A percentile compares a stretch with the other conserved stretches of the same genome.
phyloP scores from a whole-genome alignment of 2,329 filamentous ascomycete species.

The Colletotrichum ledebouriae region DNA sequence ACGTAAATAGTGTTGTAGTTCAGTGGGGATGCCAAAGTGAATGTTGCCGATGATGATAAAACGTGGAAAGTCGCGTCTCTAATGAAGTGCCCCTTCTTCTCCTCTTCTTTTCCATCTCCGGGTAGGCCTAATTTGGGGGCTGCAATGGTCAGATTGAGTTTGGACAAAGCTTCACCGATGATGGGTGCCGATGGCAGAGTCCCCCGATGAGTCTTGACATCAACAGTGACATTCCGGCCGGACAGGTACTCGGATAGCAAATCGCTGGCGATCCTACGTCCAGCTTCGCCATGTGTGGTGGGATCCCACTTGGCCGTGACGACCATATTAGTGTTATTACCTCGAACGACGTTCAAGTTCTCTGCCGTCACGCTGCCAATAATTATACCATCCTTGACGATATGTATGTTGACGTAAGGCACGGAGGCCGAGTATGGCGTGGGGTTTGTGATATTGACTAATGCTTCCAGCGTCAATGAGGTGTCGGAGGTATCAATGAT shows the following conservation, averaged over 20 bases:
- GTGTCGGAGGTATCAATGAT: conserved; percentile 75
- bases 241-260: conserved; percentile 90
- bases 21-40: conserved; percentile 85
- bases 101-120: conserved; percentile 58
- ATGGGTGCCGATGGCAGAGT: conserved; percentile 81
- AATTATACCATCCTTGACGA: conserved; percentile 79
- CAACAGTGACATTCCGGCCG: conserved; percentile 86
- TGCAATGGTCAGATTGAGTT: conserved; percentile 77
- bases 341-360: conserved; percentile 73
- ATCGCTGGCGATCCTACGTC: conserved; percentile 73
- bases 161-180: conserved; percentile 80
- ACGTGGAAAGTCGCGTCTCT: conserved; percentile 89
- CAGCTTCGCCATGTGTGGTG: conserved; percentile 71
- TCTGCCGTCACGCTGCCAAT: conserved; percentile 81
- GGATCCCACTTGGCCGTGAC: conserved; percentile 84
- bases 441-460: conserved; percentile 89
- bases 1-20: conserved; percentile 80
- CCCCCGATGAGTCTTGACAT: conserved; percentile 76
- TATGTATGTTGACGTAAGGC: conserved; percentile 83
- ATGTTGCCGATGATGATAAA: conserved; percentile 86
- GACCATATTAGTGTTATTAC: conserved; percentile 78
- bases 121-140: conserved; percentile 77
- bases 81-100: conserved; percentile 77
- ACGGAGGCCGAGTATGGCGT: conserved; percentile 86
- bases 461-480: conserved; percentile 78